Conservation (phyloP, 2,329 filamentous ascomycete species). For the Xylariaceae sp. region DNA sequence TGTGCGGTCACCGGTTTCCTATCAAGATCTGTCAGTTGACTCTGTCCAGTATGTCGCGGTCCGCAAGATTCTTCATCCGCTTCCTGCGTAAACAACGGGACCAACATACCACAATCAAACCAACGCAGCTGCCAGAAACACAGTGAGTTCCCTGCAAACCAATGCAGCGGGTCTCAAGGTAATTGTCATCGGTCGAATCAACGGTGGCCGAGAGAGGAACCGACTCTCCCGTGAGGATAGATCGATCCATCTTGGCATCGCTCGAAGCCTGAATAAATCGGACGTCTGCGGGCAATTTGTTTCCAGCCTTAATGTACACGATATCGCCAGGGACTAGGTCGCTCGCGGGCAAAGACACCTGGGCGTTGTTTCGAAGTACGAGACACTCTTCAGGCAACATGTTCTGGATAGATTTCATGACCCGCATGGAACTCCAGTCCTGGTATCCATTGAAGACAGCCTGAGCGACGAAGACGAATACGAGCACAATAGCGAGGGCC, state of each 20-base stretch:
- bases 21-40: background rate
- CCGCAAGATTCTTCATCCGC: no score
- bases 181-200: constrained; percentile 66
- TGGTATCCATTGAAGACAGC: constrained; percentile 67
- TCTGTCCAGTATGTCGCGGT: no score
- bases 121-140: constrained; percentile 62
- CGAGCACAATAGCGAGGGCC: constrained; percentile 68
- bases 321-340: constrained; percentile 71
- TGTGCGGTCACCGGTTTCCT: constrained; percentile 64
- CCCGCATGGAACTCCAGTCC: constrained; percentile 71
- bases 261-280: constrained; percentile 64
- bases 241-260: constrained; percentile 68
- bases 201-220: constrained; percentile 59
- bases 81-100: background rate
- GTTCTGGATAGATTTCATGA: constrained; percentile 75
- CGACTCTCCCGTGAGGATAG: constrained; percentile 63
- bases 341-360: constrained; percentile 46
- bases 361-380: constrained; percentile 56
- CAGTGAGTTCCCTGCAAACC: constrained; percentile 78
- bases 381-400: constrained; percentile 74
- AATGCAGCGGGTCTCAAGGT: constrained; percentile 71
- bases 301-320: constrained; percentile 63
- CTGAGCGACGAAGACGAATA: constrained; percentile 65
- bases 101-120: constrained; percentile 53
- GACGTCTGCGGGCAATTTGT: constrained; percentile 70